Evolutionary conservation across 352 stramenopile species (phyloP), one percentile per base, ranked within the genome.

Genomic region (Pilasporangium apinafurcum): DNA sequence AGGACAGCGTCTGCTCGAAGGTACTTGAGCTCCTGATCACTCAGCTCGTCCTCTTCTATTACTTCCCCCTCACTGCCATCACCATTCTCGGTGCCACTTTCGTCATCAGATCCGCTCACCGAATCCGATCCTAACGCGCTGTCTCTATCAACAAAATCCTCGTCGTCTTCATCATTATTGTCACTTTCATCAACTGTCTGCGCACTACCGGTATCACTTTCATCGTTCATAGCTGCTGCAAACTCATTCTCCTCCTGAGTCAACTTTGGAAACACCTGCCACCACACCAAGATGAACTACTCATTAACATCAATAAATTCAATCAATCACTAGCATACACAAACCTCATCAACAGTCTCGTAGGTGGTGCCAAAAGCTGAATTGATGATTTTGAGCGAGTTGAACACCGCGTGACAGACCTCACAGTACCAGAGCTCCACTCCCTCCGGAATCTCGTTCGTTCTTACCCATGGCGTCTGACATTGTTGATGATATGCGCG

Each of bases 401-500:
- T 77, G 46, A 91, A 94, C 10, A 86, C 35, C 5, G 79, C 61
- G 20, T 83, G 53, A 58, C 82, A 94, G 10, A 85, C 67, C 33
- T 83, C 54, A 52, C 82, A 94, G 60, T 85, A 94, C 82, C 82
- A 94, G 51, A 65, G 62, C 21, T 84, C 76, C 1, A 74, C 64
- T 3, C 77, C 82, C 18, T 50, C 47, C 1, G 82, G 82, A 17
- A 94, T 86, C 2, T 76, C 69, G 16, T 59, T 47, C 5, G 81
- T 90, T 22, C 59, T 17, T 0, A 94, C 53, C 17, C 62, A 37
- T 8, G 82, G 82, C 0, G 61, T 65, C 51, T 91, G 78, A 38
- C 82, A 94, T 24, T 66, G 53, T 34, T 94, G 82, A 34, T 94
- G 82, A 43, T 91, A 94, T 10, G 77, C 82, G 21, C 82, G 79